Evolutionary conservation across 768 basidiomycete genomes (phyloP).

Genomic region (Cytidiella melzeri): DNA sequence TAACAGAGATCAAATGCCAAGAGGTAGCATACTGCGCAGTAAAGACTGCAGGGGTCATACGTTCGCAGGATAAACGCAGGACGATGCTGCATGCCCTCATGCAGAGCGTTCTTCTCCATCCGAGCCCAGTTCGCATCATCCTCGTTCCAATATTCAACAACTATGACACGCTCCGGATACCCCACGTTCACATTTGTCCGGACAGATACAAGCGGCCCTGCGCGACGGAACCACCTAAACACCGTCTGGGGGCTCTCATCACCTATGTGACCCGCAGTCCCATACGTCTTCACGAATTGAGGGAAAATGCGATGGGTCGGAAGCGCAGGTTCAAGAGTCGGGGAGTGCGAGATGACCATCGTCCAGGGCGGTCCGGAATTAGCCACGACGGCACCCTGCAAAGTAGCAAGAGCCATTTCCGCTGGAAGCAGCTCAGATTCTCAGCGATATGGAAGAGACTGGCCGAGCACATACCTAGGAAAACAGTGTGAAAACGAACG

Average conservation of each 20-base stretch:
- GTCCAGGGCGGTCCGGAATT: neutral
- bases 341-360: slow-evolving; percentile 3
- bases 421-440: neutral
- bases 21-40: slow-evolving; percentile 6
- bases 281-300: slow-evolving; percentile 4
- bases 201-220: slow-evolving; percentile 6
- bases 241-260: neutral
- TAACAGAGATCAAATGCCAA: neutral
- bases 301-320: neutral
- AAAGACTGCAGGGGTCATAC: slow-evolving; percentile 7
- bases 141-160: slow-evolving; percentile 9
- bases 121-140: slow-evolving; percentile 1
- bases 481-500: neutral
- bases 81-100: neutral
- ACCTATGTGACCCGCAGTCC: neutral
- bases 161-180: neutral
- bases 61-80: slow-evolving; percentile 3
- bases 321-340: neutral
- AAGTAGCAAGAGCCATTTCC: slow-evolving; percentile 9
- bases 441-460: neutral
- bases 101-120: neutral
- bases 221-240: slow-evolving; percentile 2
- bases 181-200: neutral
- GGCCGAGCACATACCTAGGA: neutral
- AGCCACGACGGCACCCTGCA: slow-evolving; percentile 1